Conservation (phyloP, 306 rosid genomes). For the Vigna angularis region DNA sequence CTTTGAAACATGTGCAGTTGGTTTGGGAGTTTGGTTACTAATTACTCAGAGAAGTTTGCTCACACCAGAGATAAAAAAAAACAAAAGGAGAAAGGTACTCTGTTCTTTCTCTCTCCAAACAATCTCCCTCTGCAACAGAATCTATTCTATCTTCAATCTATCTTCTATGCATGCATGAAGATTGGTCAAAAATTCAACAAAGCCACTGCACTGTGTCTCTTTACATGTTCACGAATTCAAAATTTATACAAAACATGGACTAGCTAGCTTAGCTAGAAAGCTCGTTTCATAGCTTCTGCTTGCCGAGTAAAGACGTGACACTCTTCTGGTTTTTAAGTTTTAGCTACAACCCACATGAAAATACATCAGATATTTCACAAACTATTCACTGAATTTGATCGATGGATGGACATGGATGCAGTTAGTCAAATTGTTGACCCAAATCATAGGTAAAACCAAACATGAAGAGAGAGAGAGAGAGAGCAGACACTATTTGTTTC, state of each 20-base stretch:
- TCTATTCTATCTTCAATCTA: slow-evolving; percentile 33
- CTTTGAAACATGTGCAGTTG: no score
- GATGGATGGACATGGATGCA: no score
- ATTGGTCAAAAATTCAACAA: slow-evolving; percentile 38
- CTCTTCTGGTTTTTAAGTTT: slow-evolving; percentile 21
- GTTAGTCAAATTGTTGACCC: slow-evolving; percentile 38
- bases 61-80: no score
- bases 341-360: not conserved
- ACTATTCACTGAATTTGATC: not conserved
- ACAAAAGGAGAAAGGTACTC: not conserved
- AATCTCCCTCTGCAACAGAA: slow-evolving; percentile 32
- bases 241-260: no score
- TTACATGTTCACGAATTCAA: not conserved
- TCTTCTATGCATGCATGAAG: not conserved
- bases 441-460: no score
- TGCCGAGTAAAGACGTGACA: not conserved
- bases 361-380: slow-evolving; percentile 20
- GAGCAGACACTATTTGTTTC: not conserved
- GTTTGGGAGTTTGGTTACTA: no score
- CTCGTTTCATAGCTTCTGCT: no score
- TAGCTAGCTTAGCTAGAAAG: no score
- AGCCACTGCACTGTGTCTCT: not conserved
- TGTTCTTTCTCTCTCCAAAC: not conserved
- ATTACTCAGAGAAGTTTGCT: no score
- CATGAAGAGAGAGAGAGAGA: not conserved